phyloP scores from a whole-genome alignment of 1,284 basidiomycete species.

The Athelia sp. region DNA sequence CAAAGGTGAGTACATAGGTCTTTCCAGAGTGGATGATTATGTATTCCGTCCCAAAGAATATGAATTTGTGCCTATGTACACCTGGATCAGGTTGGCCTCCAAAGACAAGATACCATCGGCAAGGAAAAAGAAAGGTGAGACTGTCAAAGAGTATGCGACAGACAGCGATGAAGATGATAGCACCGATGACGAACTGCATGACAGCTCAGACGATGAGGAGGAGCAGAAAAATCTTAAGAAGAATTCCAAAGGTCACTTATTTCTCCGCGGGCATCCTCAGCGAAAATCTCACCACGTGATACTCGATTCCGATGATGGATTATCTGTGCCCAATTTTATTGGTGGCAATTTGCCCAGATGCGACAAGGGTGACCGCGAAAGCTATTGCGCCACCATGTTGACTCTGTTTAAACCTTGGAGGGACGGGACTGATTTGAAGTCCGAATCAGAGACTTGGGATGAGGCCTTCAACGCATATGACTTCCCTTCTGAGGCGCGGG shows the following conservation, averaged over 20 bases:
- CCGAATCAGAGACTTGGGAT: slow-evolving; percentile 15
- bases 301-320: too few relatives aligned
- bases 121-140: too few relatives aligned
- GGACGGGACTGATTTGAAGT: slow-evolving; percentile 19
- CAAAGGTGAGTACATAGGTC: background rate
- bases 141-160: too few relatives aligned
- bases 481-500: slow-evolving; percentile 5
- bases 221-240: too few relatives aligned
- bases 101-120: slow-evolving; percentile 3
- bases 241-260: too few relatives aligned
- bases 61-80: slow-evolving; percentile 15
- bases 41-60: slow-evolving; percentile 12
- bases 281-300: background rate
- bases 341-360: slow-evolving; percentile 21
- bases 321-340: slow-evolving; percentile 22
- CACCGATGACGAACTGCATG: too few relatives aligned
- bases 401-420: slow-evolving; percentile 27
- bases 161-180: too few relatives aligned
- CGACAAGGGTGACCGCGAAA: slow-evolving; percentile 25
- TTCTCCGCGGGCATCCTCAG: too few relatives aligned
- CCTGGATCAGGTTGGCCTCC: slow-evolving; percentile 15
- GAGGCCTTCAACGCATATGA: slow-evolving; percentile 19
- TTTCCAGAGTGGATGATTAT: slow-evolving; percentile 8
- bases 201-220: too few relatives aligned
- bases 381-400: slow-evolving; percentile 26